phyloP scores from a whole-genome alignment of 257 asterid genomes.

The Solanum virginianum region DNA sequence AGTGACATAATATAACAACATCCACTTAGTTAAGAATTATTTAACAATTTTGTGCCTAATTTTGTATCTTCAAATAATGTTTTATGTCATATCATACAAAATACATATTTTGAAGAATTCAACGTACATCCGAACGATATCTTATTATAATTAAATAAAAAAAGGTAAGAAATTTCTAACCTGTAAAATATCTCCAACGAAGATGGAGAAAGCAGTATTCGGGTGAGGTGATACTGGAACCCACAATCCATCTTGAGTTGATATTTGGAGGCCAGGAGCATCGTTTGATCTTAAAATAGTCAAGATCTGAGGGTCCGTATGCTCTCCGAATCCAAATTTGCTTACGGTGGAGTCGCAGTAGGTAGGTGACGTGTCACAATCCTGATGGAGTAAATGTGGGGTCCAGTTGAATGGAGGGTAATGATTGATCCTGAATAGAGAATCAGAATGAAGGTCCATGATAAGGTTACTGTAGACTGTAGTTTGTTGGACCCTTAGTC shows the following conservation, averaged over 20 bases:
- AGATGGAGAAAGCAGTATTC: conserved; percentile 24
- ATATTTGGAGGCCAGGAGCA: conserved; percentile 48
- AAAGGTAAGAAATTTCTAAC: conserved; percentile 4
- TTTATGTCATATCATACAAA: background rate
- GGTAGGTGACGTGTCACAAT: background rate
- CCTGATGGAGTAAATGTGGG: background rate
- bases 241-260: conserved; percentile 48
- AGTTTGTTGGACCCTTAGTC: conserved; percentile 23
- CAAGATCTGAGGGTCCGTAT: conserved; percentile 87
- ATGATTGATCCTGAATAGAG: conserved; percentile 58
- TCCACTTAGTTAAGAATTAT: background rate
- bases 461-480: conserved; percentile 27
- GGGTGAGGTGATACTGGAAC: conserved; percentile 44
- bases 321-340: conserved; percentile 69
- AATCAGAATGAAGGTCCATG: conserved; percentile 33
- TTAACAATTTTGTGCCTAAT: background rate
- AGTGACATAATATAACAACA: background rate
- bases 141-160: background rate
- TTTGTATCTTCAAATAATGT: no score
- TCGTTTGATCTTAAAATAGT: conserved; percentile 52
- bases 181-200: conserved; percentile 70
- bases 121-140: fast-evolving
- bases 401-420: conserved; percentile 20
- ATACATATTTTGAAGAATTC: background rate
- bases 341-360: background rate